Evolutionary conservation across 805 yeast genomes (phyloP), one percentile per base, ranked within the genome.

Genomic region (Cephaloascus albidus): DNA sequence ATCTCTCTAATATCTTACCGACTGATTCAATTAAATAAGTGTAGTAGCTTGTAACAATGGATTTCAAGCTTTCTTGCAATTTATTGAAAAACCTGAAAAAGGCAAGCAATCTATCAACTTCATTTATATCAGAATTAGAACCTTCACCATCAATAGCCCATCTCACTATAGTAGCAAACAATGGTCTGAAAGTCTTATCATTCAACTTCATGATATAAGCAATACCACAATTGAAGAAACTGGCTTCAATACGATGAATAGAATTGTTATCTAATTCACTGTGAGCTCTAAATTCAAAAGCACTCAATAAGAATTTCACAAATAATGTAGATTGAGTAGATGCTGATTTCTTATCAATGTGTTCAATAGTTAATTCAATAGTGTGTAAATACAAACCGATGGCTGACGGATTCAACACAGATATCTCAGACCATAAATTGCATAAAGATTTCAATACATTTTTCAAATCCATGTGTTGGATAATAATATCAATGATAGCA

Each of bases 131-230:
- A 4, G 58, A 47, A 37, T 71, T 60, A 10, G 74, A 73, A 34
- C 84, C 88, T 57, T 82, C 94, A 42, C 88, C 95, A 45, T 80
- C 84, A 50, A 85, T 74, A 2, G 96, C 94, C 98, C 98, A 93
- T 56, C 88, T 77, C 10, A 84, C 88, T 49, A 87, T 67, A 19
- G 81, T 68, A 4, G 89, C 90, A 62, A 93, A 93, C 54, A 86
- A 66, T 16, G 98, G 98, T 54, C 97, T 77, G 72, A 93, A 93
- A 18, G 81, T 76, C 63, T 86, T 87, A 57, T 93, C 98, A 56
- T 93, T 93, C 61, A 93, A 73, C 60, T 90, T 89, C 81, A 93
- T 72, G 16, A 90, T 94, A 48, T 78, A 81, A 18, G 68, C 67
- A 46, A 90, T 76, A 17, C 85, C 89, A 54, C 88, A 76, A 31